Conservation (phyloP, 306 rosid species). For the Pterocarpus macrocarpus region DNA sequence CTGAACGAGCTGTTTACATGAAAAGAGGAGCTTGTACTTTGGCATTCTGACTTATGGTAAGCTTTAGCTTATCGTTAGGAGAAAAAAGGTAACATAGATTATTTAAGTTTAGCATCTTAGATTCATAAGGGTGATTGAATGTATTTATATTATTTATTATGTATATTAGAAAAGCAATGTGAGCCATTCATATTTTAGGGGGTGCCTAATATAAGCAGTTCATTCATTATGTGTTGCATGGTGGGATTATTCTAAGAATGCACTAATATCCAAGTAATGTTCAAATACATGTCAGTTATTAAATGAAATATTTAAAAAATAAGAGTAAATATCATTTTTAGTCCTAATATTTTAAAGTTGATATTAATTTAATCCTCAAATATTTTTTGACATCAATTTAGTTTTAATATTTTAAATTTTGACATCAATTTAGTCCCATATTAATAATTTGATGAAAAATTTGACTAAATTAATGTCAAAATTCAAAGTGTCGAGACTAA, state of each 20-base stretch:
- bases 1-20: slow-evolving; percentile 8
- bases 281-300: too few species aligned
- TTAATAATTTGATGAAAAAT: too few species aligned
- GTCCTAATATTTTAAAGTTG: too few species aligned
- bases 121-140: slow-evolving; percentile 20
- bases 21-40: slow-evolving; percentile 8
- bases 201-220: not conserved
- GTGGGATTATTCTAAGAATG: not conserved
- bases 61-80: slow-evolving; percentile 19
- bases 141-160: slow-evolving; percentile 4
- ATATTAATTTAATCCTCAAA: too few species aligned
- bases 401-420: too few species aligned
- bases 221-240: not conserved
- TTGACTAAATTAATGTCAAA: too few species aligned
- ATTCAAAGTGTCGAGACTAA: too few species aligned
- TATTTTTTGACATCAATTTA: too few species aligned
- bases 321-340: too few species aligned
- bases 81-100: not conserved
- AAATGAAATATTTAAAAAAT: too few species aligned
- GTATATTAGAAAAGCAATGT: not conserved
- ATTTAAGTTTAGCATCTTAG: slow-evolving; percentile 22
- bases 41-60: not conserved
- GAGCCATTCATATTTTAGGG: not conserved
- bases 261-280: too few species aligned
- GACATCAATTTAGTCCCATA: too few species aligned